Conservation (phyloP, 257 asterid genomes). For the Asclepias syriaca region DNA sequence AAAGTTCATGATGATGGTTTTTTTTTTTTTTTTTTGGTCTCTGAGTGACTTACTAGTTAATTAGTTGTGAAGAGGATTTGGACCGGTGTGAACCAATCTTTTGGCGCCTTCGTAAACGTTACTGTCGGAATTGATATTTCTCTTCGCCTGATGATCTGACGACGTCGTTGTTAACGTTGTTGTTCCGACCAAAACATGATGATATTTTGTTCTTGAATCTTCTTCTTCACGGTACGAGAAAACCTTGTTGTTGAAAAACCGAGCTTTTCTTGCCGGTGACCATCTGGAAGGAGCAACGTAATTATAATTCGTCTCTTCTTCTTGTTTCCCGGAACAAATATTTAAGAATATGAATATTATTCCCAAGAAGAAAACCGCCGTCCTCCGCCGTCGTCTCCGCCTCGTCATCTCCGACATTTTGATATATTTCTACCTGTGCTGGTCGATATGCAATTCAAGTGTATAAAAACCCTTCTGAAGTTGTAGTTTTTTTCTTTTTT, state of each 20-base stretch:
- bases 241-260: slow-evolving; percentile 13
- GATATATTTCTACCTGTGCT: background rate
- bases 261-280: slow-evolving; percentile 38
- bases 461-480: slow-evolving; percentile 8
- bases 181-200: background rate
- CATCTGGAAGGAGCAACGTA: slow-evolving; percentile 14
- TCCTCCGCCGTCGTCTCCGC: slow-evolving; percentile 14
- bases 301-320: background rate
- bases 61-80: slow-evolving; percentile 81
- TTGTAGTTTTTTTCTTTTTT: background rate
- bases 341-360: slow-evolving; percentile 24
- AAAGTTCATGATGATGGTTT: slow-evolving; percentile 21
- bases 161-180: no score
- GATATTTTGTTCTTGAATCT: slow-evolving; percentile 1
- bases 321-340: slow-evolving; percentile 17
- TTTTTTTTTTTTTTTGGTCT: background rate
- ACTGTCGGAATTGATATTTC: background rate
- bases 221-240: slow-evolving; percentile 7
- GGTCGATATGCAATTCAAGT: background rate
- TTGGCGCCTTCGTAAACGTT: slow-evolving; percentile 42
- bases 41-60: background rate
- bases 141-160: background rate
- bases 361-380: slow-evolving; percentile 25
- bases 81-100: slow-evolving; percentile 74
- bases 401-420: slow-evolving; percentile 9